These are phyloP conservation scores for Neonectria faginata DNA, from an alignment of 2,329 filamentous ascomycete genomes.

Conservation along the genomic window DNA sequence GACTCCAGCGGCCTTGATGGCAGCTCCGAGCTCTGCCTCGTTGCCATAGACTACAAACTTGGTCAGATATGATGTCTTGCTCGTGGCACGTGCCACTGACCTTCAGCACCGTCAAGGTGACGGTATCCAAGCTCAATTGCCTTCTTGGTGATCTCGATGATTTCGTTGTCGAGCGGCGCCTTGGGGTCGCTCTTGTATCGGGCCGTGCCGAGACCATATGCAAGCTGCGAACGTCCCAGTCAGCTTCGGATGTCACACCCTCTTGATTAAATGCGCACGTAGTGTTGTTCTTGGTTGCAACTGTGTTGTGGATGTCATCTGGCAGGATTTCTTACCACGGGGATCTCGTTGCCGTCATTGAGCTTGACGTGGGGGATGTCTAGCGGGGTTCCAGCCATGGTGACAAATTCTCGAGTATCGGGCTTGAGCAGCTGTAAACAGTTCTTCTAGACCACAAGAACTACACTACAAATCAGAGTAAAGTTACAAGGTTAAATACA, in stretches of 20 bases:
- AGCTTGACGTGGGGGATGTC: conserved; percentile 72
- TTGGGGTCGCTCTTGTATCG: conserved; percentile 65
- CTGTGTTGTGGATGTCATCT: neutral
- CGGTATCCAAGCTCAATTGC: conserved; percentile 78
- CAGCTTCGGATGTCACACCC: neutral
- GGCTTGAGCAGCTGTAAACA: neutral
- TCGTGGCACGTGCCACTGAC: conserved; percentile 52
- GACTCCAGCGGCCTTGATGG: conserved; percentile 74
- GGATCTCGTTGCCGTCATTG: conserved; percentile 79
- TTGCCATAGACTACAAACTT: conserved; percentile 66
- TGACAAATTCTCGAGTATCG: conserved; percentile 16
- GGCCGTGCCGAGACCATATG: conserved; percentile 79
- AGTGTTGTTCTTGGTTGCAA: neutral
- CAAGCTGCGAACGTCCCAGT: conserved; percentile 62
- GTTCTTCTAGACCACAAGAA: neutral
- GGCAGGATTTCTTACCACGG: conserved; percentile 63
- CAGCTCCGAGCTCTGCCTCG: conserved; percentile 76
- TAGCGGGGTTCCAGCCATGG: conserved; percentile 29
- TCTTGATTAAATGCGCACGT: neutral
- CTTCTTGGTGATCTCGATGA: conserved; percentile 63
- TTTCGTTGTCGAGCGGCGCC: conserved; percentile 65
- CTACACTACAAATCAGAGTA: neutral
- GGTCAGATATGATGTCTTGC: neutral
- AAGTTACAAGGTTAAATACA: neutral
- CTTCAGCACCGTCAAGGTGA: conserved; percentile 81